Evolutionary conservation across 2,329 filamentous ascomycete species (phyloP), one percentile per base, ranked within the genome.

Genomic region (Sarocladium brachiariae): DNA sequence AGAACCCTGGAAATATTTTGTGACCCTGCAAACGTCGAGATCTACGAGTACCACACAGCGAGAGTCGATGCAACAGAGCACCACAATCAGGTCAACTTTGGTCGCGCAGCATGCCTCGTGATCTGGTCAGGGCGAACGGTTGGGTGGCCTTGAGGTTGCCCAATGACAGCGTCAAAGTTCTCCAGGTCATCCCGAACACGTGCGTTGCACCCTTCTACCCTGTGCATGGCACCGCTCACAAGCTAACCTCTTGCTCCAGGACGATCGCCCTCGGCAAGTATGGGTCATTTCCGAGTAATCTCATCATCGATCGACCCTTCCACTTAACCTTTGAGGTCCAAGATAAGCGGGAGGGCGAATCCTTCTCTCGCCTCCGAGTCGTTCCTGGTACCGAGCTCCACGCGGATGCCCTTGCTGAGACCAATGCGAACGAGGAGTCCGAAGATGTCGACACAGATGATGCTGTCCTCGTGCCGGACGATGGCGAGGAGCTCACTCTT

Each of bases 221-320:
- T 49, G 33, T 13, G n/a, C n/a, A 14, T 16, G 14, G 39, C 34
- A 23, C 25, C 3, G 11, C 21, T 21, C 19, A 31, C 37, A 39
- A 35, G 41, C 46, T 23, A 53, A 55, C 60, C 63, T 53, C 57
- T 35, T 50, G 62, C 53, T 18, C 34, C 59, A 96, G 91, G 35
- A 88, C 82, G 39, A 86, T 97, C 56, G 89, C 88, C 2, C 75
- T 97, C 30, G 90, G 90, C 51, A 97, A 96, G 79, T 95, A 93
- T 65, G 93, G 93, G 56, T 82, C 83, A 2, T 96, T 99, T 63
- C 86, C 89, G 14, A 83, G 88, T 49, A 96, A 97, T 63, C 79
- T 93, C 27, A 81, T 99, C 41, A 80, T 99, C 55, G 86, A 89
- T n/a, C 84, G 93, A 7, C 93, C 93, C 0, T 96, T 89, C 64